phyloP scores from a whole-genome alignment of 148 eudicot species.

The Diospyros kaki region DNA sequence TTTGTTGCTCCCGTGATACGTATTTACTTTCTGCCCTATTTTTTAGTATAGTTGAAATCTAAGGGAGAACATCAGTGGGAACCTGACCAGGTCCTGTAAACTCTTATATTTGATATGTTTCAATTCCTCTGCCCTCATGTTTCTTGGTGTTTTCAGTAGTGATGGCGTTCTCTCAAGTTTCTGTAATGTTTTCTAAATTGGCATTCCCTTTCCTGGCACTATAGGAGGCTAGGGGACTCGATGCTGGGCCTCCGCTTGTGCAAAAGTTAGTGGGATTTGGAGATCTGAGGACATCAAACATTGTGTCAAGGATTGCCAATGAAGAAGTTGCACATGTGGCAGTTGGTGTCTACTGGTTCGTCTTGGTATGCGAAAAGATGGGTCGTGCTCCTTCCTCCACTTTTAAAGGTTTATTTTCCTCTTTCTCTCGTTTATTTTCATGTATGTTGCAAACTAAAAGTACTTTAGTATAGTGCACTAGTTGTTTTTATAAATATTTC shows the following conservation, averaged over 20 bases:
- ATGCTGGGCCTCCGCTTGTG: conserved; percentile 95
- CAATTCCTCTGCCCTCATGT: background rate
- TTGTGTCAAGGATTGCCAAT: conserved; percentile 77
- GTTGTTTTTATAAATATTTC: too few species aligned
- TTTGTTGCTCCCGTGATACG: too few species aligned
- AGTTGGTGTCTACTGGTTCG: conserved; percentile 88
- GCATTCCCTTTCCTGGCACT: background rate
- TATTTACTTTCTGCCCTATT: too few species aligned
- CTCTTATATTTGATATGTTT: background rate
- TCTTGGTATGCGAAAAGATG: conserved; percentile 70
- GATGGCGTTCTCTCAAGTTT: background rate
- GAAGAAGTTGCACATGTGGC: conserved; percentile 98
- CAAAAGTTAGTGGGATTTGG: conserved; percentile 80
- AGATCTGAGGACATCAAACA: conserved; percentile 67
- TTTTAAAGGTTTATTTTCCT: conserved; percentile 51
- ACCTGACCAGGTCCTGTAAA: background rate
- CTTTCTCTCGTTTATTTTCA: background rate
- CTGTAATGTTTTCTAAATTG: background rate
- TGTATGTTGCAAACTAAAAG: background rate
- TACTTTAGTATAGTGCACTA: too few species aligned
- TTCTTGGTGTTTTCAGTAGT: background rate
- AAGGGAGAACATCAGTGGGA: background rate
- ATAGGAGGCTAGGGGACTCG: conserved; percentile 97
- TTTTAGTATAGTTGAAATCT: background rate
- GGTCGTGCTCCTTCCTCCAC: conserved; percentile 71